A percentile compares a stretch with the other conserved stretches of the same genome.
These are phyloP conservation scores for Waltergamsia citrina DNA, from an alignment of 2,329 filamentous ascomycete genomes.

Conservation along the genomic window DNA sequence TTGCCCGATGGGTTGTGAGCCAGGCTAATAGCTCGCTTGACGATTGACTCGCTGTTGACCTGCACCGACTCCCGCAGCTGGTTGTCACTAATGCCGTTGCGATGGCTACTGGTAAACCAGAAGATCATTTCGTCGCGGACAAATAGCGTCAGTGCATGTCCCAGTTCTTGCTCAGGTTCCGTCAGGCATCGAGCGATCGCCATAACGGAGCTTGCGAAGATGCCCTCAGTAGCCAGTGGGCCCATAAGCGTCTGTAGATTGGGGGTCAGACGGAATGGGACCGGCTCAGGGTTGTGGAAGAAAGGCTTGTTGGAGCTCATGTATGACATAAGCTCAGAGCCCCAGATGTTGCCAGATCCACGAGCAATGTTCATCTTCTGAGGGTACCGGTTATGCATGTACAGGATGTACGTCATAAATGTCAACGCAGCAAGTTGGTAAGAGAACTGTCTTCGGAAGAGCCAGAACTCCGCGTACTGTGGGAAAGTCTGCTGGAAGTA, in stretches of 20 bases:
- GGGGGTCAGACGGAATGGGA: conserved; percentile 93
- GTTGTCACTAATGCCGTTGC: conserved; percentile 43
- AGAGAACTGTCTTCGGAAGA: conserved; percentile 94
- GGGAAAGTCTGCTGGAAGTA: conserved; percentile 87
- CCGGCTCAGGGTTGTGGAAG: conserved; percentile 91
- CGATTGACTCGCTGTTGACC: conserved; percentile 80
- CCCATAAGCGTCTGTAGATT: conserved; percentile 96
- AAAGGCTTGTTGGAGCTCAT: conserved; percentile 78
- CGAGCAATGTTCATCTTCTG: conserved; percentile 91
- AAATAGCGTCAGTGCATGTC: conserved; percentile 88
- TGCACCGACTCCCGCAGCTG: conserved; percentile 73
- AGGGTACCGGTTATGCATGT: conserved; percentile 92
- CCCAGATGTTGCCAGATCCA: conserved; percentile 88
- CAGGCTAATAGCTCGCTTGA: conserved; percentile 79
- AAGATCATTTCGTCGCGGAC: conserved; percentile 97
- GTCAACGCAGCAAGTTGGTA: conserved; percentile 93
- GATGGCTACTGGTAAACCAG: conserved; percentile 80
- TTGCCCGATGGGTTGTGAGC: conserved; percentile 71
- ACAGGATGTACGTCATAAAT: conserved; percentile 98
- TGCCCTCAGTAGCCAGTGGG: conserved; percentile 88
- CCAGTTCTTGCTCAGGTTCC: conserved; percentile 82
- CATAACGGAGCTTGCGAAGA: conserved; percentile 93
- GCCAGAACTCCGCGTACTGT: conserved; percentile 89
- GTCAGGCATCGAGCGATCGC: conserved; percentile 90
- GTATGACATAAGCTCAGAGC: conserved; percentile 83